These are phyloP conservation scores for Calonectria leucothoes DNA, from an alignment of 2,329 filamentous ascomycete genomes.

Conservation along the genomic window DNA sequence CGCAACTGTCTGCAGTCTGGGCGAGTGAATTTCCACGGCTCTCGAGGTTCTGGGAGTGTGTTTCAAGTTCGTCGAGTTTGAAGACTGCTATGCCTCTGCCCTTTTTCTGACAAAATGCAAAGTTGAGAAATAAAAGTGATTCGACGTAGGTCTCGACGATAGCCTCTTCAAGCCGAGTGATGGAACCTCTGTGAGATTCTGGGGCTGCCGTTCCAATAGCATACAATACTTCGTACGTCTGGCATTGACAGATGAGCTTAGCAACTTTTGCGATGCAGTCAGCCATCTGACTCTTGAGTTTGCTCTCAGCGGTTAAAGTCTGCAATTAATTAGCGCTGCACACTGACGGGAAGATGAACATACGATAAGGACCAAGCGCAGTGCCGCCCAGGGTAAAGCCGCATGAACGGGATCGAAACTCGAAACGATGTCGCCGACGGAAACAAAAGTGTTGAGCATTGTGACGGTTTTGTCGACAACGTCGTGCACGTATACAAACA, in stretches of 20 bases:
- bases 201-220: neutral
- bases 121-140: neutral
- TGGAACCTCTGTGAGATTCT: neutral
- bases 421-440: neutral
- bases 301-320: neutral
- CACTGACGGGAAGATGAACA: neutral
- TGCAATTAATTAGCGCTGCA: neutral
- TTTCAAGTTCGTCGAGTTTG: neutral
- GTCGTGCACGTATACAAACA: neutral
- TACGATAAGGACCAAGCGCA: neutral
- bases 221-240: neutral
- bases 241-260: neutral
- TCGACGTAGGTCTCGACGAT: conserved; percentile 24
- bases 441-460: neutral
- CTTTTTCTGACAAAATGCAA: neutral
- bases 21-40: neutral
- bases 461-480: neutral
- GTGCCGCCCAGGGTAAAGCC: neutral
- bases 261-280: neutral
- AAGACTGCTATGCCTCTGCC: neutral
- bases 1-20: neutral
- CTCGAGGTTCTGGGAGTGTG: neutral
- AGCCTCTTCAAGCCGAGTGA: conserved; percentile 41
- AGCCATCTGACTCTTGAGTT: neutral
- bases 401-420: neutral